Base-by-base conservation (phyloP, 208 protist species). In the Trypanosoma cruzi region DNA sequence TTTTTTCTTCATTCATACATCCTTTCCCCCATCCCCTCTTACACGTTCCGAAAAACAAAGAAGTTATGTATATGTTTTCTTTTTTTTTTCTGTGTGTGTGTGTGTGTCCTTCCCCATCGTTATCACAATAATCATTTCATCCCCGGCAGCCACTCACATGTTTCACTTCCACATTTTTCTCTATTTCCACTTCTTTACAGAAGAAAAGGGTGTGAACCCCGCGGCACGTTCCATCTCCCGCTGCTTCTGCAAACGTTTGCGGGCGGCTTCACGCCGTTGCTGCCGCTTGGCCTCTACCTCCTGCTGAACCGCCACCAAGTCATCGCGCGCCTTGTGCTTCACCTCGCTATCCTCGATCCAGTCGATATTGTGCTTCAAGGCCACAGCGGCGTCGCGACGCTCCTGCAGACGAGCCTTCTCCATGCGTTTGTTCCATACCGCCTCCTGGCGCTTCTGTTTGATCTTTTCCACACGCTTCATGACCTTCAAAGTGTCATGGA, bases 401-500 rank as follows among this genome's bases (percentile, higher is more conserved):
- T 90, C 82, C 50, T 89, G 89, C 79, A 96, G 70, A 20, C 72
- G 76, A 26, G 80, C 79, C 71, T 64, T 73, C 73, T 86, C 80
- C 92, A 96, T 96, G 37, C 95, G 92, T 16, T 89, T 86, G 44
- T 97, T 87, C 87, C 98, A 99, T 73, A 98, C 93, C 14, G 86
- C 84, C 63, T 86, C 74, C 88, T 99, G 92, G 42, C 98, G 94
- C 36, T 82, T 71, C 79, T 96, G 74, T 74, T 98, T 98, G 73
- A 99, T 98, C 76, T 97, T 86, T 64, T 98, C 81, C n/a, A 99
- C 90, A 31, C 92, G 88, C 81, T 98, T 98, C 94, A 99, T 99
- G 8, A 98, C 98, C 75, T 96, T 89, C 26, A 99, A 75, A 1
- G 99, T 99, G 65, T 87, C 89, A 50, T 80, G 66, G 65, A 99